Conservation (phyloP, 2,329 filamentous ascomycete species). For the Aciculosporium take region DNA sequence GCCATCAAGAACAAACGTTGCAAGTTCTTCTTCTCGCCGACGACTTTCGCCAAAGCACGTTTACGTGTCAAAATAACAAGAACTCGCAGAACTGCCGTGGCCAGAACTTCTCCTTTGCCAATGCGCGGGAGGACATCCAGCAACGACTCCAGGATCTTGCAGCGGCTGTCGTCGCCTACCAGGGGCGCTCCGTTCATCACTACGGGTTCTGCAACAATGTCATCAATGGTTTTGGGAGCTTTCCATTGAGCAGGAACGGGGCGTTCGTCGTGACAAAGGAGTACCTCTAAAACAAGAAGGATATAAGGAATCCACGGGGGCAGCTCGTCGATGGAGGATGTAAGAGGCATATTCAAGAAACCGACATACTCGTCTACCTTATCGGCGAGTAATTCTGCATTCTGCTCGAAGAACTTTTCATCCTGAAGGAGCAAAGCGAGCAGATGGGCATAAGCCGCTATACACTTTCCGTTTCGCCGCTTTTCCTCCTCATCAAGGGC, state of each 20-base stretch:
- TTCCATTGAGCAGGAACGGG: conserved; percentile 63
- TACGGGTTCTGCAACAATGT: conserved; percentile 37
- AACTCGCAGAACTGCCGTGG: conserved; percentile 68
- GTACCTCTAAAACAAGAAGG: conserved; percentile 74
- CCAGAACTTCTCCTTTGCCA: conserved; percentile 74
- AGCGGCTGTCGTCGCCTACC: conserved; percentile 47
- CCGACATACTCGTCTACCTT: conserved; percentile 61
- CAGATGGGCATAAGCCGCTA: conserved; percentile 85
- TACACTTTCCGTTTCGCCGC: conserved; percentile 46
- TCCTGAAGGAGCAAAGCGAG: conserved; percentile 80
- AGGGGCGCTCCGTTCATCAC: conserved; percentile 46
- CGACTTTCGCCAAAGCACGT: conserved; percentile 55
- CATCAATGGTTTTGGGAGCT: conserved; percentile 33
- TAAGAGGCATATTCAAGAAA: conserved; percentile 60
- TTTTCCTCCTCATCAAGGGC: conserved; percentile 45
- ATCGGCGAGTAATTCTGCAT: conserved; percentile 59
- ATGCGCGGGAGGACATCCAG: conserved; percentile 73
- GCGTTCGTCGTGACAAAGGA: conserved; percentile 80
- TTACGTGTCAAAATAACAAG: conserved; percentile 77
- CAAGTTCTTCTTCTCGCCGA: conserved; percentile 80
- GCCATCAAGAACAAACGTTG: conserved; percentile 89
- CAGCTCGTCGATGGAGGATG: conserved; percentile 59
- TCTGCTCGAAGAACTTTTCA: conserved; percentile 62
- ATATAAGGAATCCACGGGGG: conserved; percentile 88
- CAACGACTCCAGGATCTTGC: conserved; percentile 59